phyloP scores from a whole-genome alignment of 176 grass and related monocot genomes.

The Cenchrus americanus region DNA sequence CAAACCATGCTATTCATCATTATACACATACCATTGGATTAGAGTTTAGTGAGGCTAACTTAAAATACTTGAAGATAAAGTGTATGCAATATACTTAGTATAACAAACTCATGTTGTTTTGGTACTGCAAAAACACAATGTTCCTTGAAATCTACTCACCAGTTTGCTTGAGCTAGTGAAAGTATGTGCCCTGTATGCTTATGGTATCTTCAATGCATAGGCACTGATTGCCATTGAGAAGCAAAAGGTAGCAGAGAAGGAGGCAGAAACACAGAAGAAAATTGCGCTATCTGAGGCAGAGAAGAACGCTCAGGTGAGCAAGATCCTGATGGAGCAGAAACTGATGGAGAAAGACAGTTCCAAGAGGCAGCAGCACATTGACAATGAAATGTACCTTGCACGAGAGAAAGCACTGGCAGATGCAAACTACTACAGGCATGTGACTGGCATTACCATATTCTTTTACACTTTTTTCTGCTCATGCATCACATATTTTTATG shows the following conservation, averaged over 20 bases:
- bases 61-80: conserved; percentile 1
- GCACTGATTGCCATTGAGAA: conserved; percentile 87
- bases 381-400: conserved; percentile 93
- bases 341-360: conserved; percentile 91
- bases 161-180: conserved; percentile 22
- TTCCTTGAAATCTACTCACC: conserved; percentile 8
- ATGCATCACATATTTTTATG: neutral
- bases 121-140: neutral
- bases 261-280: conserved; percentile 97
- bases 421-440: conserved; percentile 82
- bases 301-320: conserved; percentile 95
- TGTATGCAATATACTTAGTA: neutral
- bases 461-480: conserved; percentile 15
- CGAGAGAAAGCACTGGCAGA: conserved; percentile 83
- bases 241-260: conserved; percentile 97
- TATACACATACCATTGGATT: neutral
- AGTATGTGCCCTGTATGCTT: conserved; percentile 9
- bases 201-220: conserved; percentile 40
- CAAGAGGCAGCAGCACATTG: conserved; percentile 90
- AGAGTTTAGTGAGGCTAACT: neutral
- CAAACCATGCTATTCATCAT: conserved; percentile 16
- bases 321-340: conserved; percentile 96
- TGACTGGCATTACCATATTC: conserved; percentile 17
- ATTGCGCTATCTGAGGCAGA: conserved; percentile 96
- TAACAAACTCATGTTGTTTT: neutral